Evolutionary conservation across 306 rosid species (phyloP), one percentile per base, ranked within the genome.

Genomic region (Biancaea sappan): DNA sequence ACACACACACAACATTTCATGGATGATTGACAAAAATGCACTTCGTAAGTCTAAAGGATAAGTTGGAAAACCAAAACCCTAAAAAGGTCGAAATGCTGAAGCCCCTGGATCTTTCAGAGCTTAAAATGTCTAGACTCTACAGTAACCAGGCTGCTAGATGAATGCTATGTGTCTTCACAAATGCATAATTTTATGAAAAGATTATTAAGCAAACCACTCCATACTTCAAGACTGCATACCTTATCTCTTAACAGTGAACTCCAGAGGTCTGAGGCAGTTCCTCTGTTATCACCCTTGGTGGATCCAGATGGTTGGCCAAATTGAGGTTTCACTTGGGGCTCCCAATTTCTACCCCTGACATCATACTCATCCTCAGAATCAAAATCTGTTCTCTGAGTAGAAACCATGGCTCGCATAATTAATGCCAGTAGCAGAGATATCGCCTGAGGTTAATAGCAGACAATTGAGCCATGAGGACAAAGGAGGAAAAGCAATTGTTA

Each of bases 211-310:
- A 40, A 41, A 64, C 26, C 38, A 53, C 71, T 69, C 61, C 18
- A 3, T 59, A 77, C 57, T 60, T 73, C 35, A 2, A 56, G 77
- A 63, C 59, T 65, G 44, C 67, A 78, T 86, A 94, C 98, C 97
- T 94, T 90, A 60, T 90, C 97, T 78, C 99, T 87, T 75, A 92
- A 80, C 59, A 90, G 86, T 31, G 90, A 80, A 77, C 96, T 92
- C 98, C 98, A 94, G 47, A 90, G 71, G 76, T 89, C 97, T 8
- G 88, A 78, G 76, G 80, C 88, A 62, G 68, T 74, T 74, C 86
- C 87, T 76, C 85, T 73, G 53, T 69, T 85, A 25, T 87, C 88
- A 47, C 32, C 73, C 77, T 86, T 91, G 84, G 72, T 68, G 43
- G 85, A 76, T 29, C 84, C 91, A 72, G 93, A 80, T 38, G 88